Evolutionary conservation across 208 protist species (phyloP), one percentile per base, ranked within the genome.

Genomic region (Trypanosoma lewisi): DNA sequence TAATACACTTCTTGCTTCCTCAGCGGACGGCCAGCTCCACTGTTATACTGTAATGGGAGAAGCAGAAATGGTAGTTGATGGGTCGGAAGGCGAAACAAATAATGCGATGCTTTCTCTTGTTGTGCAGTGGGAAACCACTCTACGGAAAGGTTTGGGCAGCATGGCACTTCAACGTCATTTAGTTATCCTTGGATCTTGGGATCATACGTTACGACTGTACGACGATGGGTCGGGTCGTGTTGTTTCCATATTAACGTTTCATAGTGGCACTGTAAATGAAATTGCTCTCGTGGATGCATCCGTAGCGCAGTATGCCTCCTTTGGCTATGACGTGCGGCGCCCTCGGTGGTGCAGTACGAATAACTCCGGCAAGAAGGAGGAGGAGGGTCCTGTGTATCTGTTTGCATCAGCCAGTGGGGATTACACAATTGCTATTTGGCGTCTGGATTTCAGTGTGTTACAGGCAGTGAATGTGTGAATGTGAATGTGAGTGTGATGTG

Each of bases 401-500:
- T 93, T 89, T 63, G 76, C 77, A 34, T 86, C 83, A 4, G 78
- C 67, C 14, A 83, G 87, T 55, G 80, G 80, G 27, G 87, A 90
- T 62, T 70, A 73, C 31, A 78, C 73, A 14, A 70, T 93, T 54
- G 80, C 83, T 7, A 17, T 93, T 21, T 93, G 87, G 83, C 83
- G 81, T 21, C 66, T 93, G 0, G 87, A 93, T 48, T 82, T 93
- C 52, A 68, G 67, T 23, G 48, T 76, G 11, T 42, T 86, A 17
- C 47, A 48, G 39, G 63, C 76, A 23, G 28, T 44, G 12, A n/a
- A 37, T 7, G 51, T 25, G 52, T 25, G 7, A 17, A 4, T 42
- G 19, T 41, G 5, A 63, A 33, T 70, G 49, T 63, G 42, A 51
- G 14, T 63, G 34, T 37, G 17, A n/a, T 36, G 8, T 60, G 39